Evolutionary conservation across 192 early-diverging fungal species (phyloP).

Genomic region (Coemansia sp.): DNA sequence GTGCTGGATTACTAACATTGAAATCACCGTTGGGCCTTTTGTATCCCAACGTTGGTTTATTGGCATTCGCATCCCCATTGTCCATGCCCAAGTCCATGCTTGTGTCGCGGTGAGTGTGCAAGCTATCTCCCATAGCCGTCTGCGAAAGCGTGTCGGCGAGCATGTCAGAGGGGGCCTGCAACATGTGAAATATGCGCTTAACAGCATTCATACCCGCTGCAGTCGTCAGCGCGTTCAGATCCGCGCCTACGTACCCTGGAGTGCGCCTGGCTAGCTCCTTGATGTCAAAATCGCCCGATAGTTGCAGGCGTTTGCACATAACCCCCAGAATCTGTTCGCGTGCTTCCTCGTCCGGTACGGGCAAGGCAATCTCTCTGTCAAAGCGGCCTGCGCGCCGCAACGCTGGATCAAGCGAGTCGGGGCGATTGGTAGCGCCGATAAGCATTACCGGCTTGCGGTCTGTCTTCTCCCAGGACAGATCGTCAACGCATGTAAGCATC

Average conservation of each 20-base stretch:
- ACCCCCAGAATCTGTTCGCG: constrained; percentile 62
- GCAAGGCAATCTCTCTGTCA: constrained; percentile 81
- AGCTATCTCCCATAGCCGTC: neutral
- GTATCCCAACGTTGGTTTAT: no score
- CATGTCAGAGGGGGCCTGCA: constrained; percentile 13
- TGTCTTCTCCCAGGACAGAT: constrained; percentile 86
- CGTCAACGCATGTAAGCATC: constrained; percentile 94
- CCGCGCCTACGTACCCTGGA: constrained; percentile 97
- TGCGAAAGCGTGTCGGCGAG: constrained; percentile 10
- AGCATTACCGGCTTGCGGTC: constrained; percentile 83
- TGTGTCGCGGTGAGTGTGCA: no score
- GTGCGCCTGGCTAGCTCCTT: constrained; percentile 82
- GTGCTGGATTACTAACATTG: no score
- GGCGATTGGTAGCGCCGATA: constrained; percentile 90
- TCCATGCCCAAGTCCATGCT: neutral
- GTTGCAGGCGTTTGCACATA: constrained; percentile 60
- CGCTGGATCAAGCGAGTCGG: constrained; percentile 82
- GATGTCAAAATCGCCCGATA: constrained; percentile 81
- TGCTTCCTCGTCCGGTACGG: constrained; percentile 87
- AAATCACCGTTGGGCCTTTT: no score
- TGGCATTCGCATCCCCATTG: neutral
- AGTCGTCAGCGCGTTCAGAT: constrained; percentile 86
- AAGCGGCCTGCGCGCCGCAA: constrained; percentile 83
- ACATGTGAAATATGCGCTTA: constrained; percentile 61
- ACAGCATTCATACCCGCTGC: constrained; percentile 92